A percentile compares a stretch with the other conserved stretches of the same genome.
These are phyloP conservation scores for Aspergillus ruber DNA, from an alignment of 2,329 filamentous ascomycete genomes.

Conservation along the genomic window DNA sequence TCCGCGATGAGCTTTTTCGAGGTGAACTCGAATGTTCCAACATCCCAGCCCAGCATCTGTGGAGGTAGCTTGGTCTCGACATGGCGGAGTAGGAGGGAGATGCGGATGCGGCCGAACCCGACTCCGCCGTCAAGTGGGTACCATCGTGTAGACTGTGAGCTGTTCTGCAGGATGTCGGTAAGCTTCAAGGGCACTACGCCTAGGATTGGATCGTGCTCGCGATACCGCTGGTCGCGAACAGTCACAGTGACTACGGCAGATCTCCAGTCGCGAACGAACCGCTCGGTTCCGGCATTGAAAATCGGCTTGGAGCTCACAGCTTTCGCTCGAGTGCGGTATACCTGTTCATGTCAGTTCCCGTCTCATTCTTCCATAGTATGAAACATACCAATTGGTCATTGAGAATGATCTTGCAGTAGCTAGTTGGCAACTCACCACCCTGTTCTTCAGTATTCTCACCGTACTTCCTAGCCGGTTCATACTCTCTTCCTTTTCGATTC, in stretches of 20 bases:
- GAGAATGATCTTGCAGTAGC: constrained; percentile 85
- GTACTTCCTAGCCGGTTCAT: constrained; percentile 75
- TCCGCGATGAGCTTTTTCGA: constrained; percentile 63
- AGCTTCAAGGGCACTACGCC: constrained; percentile 86
- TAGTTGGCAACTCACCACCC: constrained; percentile 71
- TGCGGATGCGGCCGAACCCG: constrained; percentile 80
- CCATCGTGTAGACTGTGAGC: constrained; percentile 82
- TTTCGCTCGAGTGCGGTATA: constrained; percentile 92
- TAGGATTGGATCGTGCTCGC: constrained; percentile 90
- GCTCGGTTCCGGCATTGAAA: constrained; percentile 92
- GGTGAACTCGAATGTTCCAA: constrained; percentile 86
- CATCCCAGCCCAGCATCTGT: constrained; percentile 82
- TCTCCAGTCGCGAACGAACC: constrained; percentile 89
- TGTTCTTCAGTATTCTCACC: constrained; percentile 85
- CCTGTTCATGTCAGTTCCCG: constrained; percentile 26
- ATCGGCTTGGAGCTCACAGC: constrained; percentile 91
- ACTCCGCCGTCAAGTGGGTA: constrained; percentile 95
- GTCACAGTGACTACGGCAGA: constrained; percentile 79
- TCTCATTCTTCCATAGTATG: background rate
- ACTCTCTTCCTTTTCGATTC: constrained; percentile 77
- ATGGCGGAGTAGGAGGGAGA: constrained; percentile 84
- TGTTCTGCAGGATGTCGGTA: constrained; percentile 78
- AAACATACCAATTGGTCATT: constrained; percentile 69
- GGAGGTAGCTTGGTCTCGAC: constrained; percentile 82
- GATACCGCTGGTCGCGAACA: constrained; percentile 79